These are phyloP conservation scores for Saitoella complicata DNA, from an alignment of 805 yeast genomes.

Conservation along the genomic window DNA sequence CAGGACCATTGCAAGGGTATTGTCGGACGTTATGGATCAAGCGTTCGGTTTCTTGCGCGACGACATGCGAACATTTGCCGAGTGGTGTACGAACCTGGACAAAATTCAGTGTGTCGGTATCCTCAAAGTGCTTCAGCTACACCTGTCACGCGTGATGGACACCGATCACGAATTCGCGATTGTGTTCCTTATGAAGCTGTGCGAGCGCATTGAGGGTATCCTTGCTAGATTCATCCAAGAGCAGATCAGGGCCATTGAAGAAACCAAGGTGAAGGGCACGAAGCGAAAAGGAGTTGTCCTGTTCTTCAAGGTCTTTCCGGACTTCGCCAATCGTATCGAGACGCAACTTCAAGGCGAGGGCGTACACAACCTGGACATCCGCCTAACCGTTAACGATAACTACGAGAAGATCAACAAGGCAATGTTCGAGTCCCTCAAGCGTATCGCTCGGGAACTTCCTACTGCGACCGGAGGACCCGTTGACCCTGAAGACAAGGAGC, in stretches of 20 bases:
- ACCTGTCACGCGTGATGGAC: too few relatives aligned
- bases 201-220: too few relatives aligned
- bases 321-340: slow-evolving; percentile 29
- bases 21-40: too few relatives aligned
- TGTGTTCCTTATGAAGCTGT: too few relatives aligned
- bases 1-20: too few relatives aligned
- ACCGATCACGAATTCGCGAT: too few relatives aligned
- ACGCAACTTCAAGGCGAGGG: slow-evolving; percentile 11
- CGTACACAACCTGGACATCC: slow-evolving; percentile 10
- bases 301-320: slow-evolving; percentile 32
- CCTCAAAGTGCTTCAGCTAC: too few relatives aligned
- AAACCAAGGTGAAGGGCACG: slow-evolving; percentile 22
- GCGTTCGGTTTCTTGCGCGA: too few relatives aligned
- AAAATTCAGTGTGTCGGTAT: too few relatives aligned
- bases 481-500: slow-evolving; percentile 22
- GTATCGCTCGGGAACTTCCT: slow-evolving; percentile 16
- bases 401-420: slow-evolving; percentile 20
- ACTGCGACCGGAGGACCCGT: slow-evolving; percentile 2
- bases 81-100: too few relatives aligned
- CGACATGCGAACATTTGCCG: too few relatives aligned
- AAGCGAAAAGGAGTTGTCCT: slow-evolving; percentile 29
- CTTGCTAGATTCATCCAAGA: too few relatives aligned
- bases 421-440: slow-evolving; percentile 19
- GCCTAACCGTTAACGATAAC: slow-evolving; percentile 17
- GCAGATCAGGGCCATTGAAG: slow-evolving; percentile 21